Percentiles rank a stretch among this genome's conserved stretches.
Evolutionary conservation across 2,329 filamentous ascomycete genomes (phyloP).

Genomic region (Penicillium sp.): DNA sequence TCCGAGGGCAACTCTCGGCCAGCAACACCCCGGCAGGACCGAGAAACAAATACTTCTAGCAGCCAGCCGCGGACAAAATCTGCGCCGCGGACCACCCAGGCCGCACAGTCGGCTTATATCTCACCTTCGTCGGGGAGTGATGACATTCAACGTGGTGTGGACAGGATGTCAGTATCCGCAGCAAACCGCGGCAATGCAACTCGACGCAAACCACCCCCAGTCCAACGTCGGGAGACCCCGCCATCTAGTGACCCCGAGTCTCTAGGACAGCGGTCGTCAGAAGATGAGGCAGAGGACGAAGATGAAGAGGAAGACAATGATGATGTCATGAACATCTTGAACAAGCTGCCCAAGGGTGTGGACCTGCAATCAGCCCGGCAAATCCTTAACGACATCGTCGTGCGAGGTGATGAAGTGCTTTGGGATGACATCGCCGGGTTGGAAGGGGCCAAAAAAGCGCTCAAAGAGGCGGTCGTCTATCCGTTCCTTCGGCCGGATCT

Average conservation of each 20-base stretch:
- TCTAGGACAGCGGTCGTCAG: slow-evolving; percentile 49
- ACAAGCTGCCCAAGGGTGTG: slow-evolving; percentile 74
- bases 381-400: slow-evolving; percentile 92
- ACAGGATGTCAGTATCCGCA: slow-evolving; percentile 25
- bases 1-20: slow-evolving; percentile 26
- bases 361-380: slow-evolving; percentile 81
- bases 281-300: slow-evolving; percentile 45
- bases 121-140: slow-evolving; percentile 36
- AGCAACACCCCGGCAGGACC: slow-evolving; percentile 17
- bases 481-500: slow-evolving; percentile 92
- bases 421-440: slow-evolving; percentile 93
- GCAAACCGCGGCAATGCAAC: slow-evolving; percentile 17
- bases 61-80: slow-evolving; percentile 21
- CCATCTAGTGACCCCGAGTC: slow-evolving; percentile 43
- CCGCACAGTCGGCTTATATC: slow-evolving; percentile 9
- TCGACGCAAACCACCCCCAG: slow-evolving; percentile 31
- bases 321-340: slow-evolving; percentile 64
- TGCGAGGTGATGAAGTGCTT: slow-evolving; percentile 89
- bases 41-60: slow-evolving; percentile 11
- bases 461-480: slow-evolving; percentile 96
- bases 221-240: slow-evolving; percentile 45
- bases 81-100: slow-evolving; percentile 16
- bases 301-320: slow-evolving; percentile 52
- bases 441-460: slow-evolving; percentile 81
- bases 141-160: slow-evolving; percentile 28